Evolutionary conservation across 805 yeast species (phyloP).

Genomic region (Wickerhamomyces silvicola): DNA sequence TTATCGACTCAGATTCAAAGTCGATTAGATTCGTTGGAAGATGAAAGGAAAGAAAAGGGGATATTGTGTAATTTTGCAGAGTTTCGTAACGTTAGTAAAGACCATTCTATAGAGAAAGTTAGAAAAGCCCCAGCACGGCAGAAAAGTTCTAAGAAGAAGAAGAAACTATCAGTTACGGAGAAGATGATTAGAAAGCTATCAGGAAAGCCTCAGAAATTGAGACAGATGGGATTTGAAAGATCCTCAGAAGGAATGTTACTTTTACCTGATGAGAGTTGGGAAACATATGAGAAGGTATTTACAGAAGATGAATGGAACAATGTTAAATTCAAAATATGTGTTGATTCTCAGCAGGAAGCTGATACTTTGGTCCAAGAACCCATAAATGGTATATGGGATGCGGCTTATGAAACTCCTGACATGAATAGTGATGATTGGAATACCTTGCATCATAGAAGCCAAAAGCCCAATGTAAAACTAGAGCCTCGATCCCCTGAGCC

Average conservation of each 20-base stretch:
- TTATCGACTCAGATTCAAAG: constrained; percentile 21
- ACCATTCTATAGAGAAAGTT: not conserved
- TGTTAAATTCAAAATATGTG: not conserved
- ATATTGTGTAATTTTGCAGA: not conserved
- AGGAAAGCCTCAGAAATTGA: constrained; percentile 11
- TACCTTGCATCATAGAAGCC: not conserved
- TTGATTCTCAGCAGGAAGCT: not conserved
- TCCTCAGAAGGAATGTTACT: not conserved
- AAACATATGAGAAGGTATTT: not conserved
- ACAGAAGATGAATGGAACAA: not conserved
- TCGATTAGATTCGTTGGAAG: constrained; percentile 14
- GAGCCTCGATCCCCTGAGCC: not conserved
- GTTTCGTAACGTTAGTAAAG: not conserved
- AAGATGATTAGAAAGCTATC: constrained; percentile 10
- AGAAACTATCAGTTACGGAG: not conserved
- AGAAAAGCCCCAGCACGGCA: not conserved
- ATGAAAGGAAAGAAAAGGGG: constrained; percentile 4
- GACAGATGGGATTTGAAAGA: not conserved
- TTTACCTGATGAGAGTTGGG: not conserved
- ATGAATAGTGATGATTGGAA: constrained; percentile 1
- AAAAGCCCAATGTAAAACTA: not conserved
- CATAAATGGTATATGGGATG: not conserved
- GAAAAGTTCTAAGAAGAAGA: not conserved
- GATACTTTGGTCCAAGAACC: no score
- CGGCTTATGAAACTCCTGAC: not conserved